Percentiles rank a stretch among this genome's conserved stretches.
Conservation (phyloP, 2,329 filamentous ascomycete genomes). For the Cercospora brassicicola region DNA sequence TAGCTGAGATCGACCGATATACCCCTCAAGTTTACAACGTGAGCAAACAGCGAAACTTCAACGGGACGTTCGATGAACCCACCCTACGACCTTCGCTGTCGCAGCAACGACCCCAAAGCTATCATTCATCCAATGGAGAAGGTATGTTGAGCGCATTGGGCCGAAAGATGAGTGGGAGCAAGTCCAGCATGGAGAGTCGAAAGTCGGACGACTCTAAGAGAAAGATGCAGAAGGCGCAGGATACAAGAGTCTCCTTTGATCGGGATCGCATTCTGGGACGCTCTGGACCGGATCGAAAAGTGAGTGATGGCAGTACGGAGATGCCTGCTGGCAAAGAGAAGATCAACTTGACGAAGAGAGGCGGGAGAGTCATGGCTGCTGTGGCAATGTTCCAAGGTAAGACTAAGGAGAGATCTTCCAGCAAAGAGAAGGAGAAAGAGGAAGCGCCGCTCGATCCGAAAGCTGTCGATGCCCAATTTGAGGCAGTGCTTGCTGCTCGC, state of each 20-base stretch:
- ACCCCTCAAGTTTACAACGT: constrained; percentile 62
- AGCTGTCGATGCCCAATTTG: constrained; percentile 63
- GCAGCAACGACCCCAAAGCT: constrained; percentile 34
- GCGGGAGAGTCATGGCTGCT: constrained; percentile 61
- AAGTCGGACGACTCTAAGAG: constrained; percentile 31
- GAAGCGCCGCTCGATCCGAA: constrained; percentile 54
- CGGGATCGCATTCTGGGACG: constrained; percentile 27
- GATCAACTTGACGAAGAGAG: constrained; percentile 46
- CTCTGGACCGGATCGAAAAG: constrained; percentile 38
- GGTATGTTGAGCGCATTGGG: constrained; percentile 32
- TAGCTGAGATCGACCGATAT: constrained; percentile 59
- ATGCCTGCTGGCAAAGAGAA: constrained; percentile 34
- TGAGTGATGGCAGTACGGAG: constrained; percentile 40
- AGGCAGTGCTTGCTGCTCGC: constrained; percentile 69
- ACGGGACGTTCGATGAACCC: constrained; percentile 38
- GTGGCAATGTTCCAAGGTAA: constrained; percentile 64
- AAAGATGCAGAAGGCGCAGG: constrained; percentile 21
- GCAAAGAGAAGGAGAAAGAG: constrained; percentile 33
- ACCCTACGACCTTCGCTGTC: constrained; percentile 49
- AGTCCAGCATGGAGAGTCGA: constrained; percentile 30
- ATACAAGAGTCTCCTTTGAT: constrained; percentile 27
- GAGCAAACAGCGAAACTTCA: constrained; percentile 62
- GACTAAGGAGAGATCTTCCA: constrained; percentile 39
- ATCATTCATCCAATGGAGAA: constrained; percentile 24
- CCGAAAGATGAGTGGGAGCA: constrained; percentile 33